Conservation (phyloP, 2,329 filamentous ascomycete species). For the Alternaria panax region DNA sequence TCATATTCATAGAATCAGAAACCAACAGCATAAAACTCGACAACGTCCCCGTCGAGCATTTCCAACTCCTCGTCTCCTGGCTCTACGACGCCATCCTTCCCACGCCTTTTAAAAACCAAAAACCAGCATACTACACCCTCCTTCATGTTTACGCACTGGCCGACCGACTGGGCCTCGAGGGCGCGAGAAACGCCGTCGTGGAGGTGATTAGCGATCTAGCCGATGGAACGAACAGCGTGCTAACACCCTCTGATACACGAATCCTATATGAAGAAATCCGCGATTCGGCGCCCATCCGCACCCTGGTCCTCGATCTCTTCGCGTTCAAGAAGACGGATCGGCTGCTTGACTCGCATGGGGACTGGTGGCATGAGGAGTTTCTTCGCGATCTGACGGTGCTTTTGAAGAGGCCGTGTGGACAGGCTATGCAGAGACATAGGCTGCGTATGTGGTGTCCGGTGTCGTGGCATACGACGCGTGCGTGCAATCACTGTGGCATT, state of each 20-base stretch:
- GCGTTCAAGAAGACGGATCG: constrained; percentile 62
- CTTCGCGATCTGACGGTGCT: constrained; percentile 56
- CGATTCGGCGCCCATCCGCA: constrained; percentile 49
- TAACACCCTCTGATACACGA: constrained; percentile 58
- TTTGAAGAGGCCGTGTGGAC: constrained; percentile 55
- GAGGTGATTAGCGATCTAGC: constrained; percentile 55
- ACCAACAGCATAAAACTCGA: constrained; percentile 54
- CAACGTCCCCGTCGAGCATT: constrained; percentile 55
- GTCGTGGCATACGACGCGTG: constrained; percentile 42
- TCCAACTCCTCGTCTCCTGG: constrained; percentile 61
- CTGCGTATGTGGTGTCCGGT: constrained; percentile 51
- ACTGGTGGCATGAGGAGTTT: constrained; percentile 59
- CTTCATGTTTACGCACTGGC: constrained; percentile 57
- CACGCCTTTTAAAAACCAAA: constrained; percentile 55
- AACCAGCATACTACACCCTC: constrained; percentile 60
- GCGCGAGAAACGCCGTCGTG: constrained; percentile 55
- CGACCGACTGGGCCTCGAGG: constrained; percentile 57
- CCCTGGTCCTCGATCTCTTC: constrained; percentile 58
- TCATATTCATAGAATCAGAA: constrained; percentile 57
- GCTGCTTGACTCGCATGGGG: constrained; percentile 55
- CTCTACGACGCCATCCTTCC: constrained; percentile 56
- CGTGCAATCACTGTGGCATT: constrained; percentile 49
- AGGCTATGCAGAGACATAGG: constrained; percentile 53
- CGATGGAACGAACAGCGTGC: constrained; percentile 58
- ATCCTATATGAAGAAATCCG: constrained; percentile 57